These are phyloP conservation scores for Coprinopsis marcescibilis DNA, from an alignment of 768 basidiomycete genomes.

Conservation along the genomic window DNA sequence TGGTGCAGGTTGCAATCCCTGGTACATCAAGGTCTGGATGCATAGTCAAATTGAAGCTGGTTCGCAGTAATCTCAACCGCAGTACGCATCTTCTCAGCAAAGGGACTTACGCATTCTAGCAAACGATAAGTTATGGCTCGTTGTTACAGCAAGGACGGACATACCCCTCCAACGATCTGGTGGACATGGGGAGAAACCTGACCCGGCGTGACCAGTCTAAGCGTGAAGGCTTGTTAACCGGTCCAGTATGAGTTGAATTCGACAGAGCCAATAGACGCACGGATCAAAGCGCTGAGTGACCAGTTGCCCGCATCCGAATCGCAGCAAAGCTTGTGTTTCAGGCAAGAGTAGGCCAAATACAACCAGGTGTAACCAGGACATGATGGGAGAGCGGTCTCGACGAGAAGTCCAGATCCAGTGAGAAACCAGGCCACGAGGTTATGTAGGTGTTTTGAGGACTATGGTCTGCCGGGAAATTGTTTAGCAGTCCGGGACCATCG, in stretches of 20 bases:
- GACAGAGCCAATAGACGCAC: not conserved
- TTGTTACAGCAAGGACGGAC: not conserved
- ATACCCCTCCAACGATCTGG: conserved; percentile 1
- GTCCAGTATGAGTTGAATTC: not conserved
- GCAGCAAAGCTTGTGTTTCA: not conserved
- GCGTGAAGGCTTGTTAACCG: not conserved
- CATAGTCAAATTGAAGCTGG: conserved; percentile 10
- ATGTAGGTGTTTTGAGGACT: too few species aligned
- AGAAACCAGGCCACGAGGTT: not conserved
- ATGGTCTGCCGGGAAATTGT: too few species aligned
- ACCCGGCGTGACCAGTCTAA: conserved; percentile 1
- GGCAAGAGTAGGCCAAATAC: not conserved
- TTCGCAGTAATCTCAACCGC: not conserved
- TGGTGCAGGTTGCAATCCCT: conserved; percentile 6
- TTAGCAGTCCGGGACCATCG: too few species aligned
- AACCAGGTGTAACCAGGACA: not conserved
- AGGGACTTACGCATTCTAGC: conserved; percentile 3
- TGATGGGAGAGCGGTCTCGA: not conserved
- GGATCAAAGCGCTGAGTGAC: not conserved
- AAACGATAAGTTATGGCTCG: not conserved
- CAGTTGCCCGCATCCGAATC: not conserved
- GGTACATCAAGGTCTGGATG: conserved; percentile 4
- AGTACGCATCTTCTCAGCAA: not conserved
- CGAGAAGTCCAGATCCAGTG: too few species aligned
- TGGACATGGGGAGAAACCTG: conserved; percentile 4